Base-by-base conservation (phyloP, 2,329 filamentous ascomycete genomes). In the Diaporthe sp. region DNA sequence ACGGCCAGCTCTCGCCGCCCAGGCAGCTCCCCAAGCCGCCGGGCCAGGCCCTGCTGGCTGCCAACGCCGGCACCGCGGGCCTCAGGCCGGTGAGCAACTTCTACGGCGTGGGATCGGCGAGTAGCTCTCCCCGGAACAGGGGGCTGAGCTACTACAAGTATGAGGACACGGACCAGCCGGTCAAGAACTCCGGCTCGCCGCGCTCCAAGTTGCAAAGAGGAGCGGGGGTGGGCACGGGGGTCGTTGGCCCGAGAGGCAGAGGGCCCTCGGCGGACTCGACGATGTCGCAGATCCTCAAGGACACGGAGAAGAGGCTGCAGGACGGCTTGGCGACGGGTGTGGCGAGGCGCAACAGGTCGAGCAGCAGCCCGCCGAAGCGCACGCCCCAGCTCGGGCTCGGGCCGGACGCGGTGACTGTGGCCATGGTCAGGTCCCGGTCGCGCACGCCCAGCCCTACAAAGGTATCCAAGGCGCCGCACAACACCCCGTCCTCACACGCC, bases 221-320 rank as follows among this genome's bases (percentile, higher is more conserved):
- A n/a, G 56, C 61, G n/a, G 59, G 56, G 35, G 25, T 59, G 50
- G 70, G 37, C 9, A 61, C 56, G 5, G 73, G 63, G 15, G 78
- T 77, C 13, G 76, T 74, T 27, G 75, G 72, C 37, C 74, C 78
- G 0, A 77, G 78, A 22, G 71, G 78, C 55, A 78, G 81, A 35
- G 77, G 81, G 30, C 78, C 78, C 66, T 82, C 80, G 50, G 84
- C 87, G 0, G 88, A 90, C 76, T 83, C 85, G 15, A 88, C 88
- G 1, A 79, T 91, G 35, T 83, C 85, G 1, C 82, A 87, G 74
- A 91, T 91, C 37, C 81, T 91, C 42, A 84, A 83, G 56, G 87
- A 84, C 44, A 91, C 89, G 1, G 89, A 90, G 35, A 82, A 86
- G 81, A 83, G 88, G 13, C 82, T 91, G 19, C 82, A 84, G 27